Evolutionary conservation across 257 asterid species (phyloP).

Genomic region (Catharanthus roseus): DNA sequence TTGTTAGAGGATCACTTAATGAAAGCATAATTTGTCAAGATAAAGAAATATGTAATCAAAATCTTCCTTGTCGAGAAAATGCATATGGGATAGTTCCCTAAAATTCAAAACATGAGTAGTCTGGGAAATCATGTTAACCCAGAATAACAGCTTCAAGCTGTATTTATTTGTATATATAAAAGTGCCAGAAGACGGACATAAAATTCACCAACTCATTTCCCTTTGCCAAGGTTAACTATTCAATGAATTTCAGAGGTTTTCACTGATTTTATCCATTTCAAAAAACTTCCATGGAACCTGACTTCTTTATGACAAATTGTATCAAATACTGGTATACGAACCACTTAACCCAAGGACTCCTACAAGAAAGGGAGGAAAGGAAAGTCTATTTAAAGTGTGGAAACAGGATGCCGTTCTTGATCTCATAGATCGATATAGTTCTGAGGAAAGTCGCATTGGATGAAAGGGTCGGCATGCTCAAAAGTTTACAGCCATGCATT

Average conservation of each 20-base stretch:
- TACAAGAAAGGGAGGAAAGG: too few species aligned
- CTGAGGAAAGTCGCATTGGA: too few species aligned
- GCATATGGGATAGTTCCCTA: background rate
- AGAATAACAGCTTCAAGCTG: background rate
- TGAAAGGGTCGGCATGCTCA: too few species aligned
- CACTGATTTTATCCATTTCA: background rate
- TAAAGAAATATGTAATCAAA: background rate
- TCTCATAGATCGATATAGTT: too few species aligned
- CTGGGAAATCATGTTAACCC: background rate
- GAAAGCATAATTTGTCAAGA: background rate
- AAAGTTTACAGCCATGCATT: too few species aligned
- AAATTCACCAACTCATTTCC: background rate
- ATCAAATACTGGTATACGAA: too few species aligned
- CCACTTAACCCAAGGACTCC: too few species aligned
- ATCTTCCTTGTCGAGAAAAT: background rate
- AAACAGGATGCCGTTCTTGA: too few species aligned
- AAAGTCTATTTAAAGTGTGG: too few species aligned
- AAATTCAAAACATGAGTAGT: background rate
- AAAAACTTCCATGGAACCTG: background rate
- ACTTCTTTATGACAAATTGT: too few species aligned
- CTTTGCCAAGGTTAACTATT: background rate
- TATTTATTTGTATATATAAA: background rate
- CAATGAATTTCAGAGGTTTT: background rate
- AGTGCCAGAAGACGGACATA: background rate
- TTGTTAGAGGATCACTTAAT: background rate